Evolutionary conservation across 495 filamentous ascomycete genomes (phyloP).

Genomic region (Neurospora discreta): DNA sequence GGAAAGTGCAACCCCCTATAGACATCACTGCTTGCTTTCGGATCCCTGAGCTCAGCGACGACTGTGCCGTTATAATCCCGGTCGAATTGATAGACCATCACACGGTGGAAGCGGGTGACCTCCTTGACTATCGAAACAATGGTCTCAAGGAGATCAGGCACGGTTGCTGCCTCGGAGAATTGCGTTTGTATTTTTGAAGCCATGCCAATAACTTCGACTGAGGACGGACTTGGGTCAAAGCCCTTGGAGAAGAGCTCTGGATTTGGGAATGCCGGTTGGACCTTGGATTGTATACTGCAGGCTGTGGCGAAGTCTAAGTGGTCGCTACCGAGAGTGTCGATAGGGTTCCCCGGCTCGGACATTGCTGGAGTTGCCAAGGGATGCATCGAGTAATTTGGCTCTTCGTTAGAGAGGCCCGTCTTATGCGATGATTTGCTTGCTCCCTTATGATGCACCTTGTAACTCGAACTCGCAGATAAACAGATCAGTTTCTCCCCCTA

Average conservation of each 20-base stretch:
- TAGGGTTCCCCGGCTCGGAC: conserved; percentile 2
- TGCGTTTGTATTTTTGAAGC: conserved; percentile 15
- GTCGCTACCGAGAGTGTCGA: conserved; percentile 15
- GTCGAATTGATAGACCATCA: conserved; percentile 18
- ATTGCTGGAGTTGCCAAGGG: conserved; percentile 1
- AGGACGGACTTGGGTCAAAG: conserved; percentile 3
- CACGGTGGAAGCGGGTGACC: conserved; percentile 12
- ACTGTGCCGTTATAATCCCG: conserved; percentile 16
- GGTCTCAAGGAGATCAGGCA: conserved; percentile 9
- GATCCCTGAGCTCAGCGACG: conserved; percentile 16
- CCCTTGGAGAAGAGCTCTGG: not conserved
- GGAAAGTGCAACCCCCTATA: conserved; percentile 17
- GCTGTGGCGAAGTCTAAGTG: conserved; percentile 15
- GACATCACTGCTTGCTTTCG: conserved; percentile 10
- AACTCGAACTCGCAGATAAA: conserved; percentile 20
- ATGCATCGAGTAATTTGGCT: conserved; percentile 10
- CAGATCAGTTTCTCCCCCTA: conserved; percentile 7
- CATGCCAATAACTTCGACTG: conserved; percentile 11
- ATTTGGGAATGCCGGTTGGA: conserved; percentile 9
- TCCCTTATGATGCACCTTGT: not conserved
- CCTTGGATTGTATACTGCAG: conserved; percentile 12
- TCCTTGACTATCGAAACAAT: conserved; percentile 13
- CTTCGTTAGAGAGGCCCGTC: not conserved
- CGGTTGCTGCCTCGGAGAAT: conserved; percentile 4
- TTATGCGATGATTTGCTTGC: not conserved